phyloP scores from a whole-genome alignment of 306 rosid species.

The Castanospermum australe region DNA sequence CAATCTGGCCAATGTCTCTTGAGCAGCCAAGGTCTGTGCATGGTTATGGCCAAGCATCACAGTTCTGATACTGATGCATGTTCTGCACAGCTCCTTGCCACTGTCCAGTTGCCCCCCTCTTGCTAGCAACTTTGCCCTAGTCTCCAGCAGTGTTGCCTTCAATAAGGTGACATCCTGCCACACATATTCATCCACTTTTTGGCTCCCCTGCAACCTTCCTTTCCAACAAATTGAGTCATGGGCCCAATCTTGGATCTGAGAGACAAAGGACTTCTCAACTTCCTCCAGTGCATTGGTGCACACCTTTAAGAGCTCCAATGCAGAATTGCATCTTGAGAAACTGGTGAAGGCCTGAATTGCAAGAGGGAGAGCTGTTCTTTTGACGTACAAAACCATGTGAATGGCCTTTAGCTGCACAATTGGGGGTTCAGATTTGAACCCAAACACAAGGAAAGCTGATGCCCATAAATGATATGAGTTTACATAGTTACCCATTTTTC shows the following conservation, averaged over 20 bases:
- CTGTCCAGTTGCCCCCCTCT: conserved; percentile 79
- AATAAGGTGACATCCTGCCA: conserved; percentile 91
- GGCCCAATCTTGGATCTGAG: conserved; percentile 88
- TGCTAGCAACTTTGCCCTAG: conserved; percentile 73
- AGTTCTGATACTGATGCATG: conserved; percentile 84
- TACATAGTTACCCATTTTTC: conserved; percentile 50
- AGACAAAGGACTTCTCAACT: conserved; percentile 84
- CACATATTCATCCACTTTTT: conserved; percentile 74
- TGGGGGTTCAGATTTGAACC: conserved; percentile 87
- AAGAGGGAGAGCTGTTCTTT: conserved; percentile 77
- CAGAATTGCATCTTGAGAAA: conserved; percentile 82
- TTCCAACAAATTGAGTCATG: conserved; percentile 80
- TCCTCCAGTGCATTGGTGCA: conserved; percentile 87
- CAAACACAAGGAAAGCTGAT: conserved; percentile 85
- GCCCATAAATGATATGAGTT: conserved; percentile 82
- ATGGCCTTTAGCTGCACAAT: conserved; percentile 57
- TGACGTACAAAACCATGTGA: conserved; percentile 72
- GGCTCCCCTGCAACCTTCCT: conserved; percentile 58
- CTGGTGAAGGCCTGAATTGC: conserved; percentile 75
- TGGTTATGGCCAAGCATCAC: conserved; percentile 90
- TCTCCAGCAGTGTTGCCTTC: conserved; percentile 85
- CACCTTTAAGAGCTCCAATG: conserved; percentile 76
- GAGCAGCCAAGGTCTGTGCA: conserved; percentile 82
- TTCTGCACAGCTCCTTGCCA: conserved; percentile 77
- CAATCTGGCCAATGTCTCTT: conserved; percentile 75